These are phyloP conservation scores for Salpingoeca rosetta DNA, from an alignment of 78 protist genomes.

Conservation along the genomic window DNA sequence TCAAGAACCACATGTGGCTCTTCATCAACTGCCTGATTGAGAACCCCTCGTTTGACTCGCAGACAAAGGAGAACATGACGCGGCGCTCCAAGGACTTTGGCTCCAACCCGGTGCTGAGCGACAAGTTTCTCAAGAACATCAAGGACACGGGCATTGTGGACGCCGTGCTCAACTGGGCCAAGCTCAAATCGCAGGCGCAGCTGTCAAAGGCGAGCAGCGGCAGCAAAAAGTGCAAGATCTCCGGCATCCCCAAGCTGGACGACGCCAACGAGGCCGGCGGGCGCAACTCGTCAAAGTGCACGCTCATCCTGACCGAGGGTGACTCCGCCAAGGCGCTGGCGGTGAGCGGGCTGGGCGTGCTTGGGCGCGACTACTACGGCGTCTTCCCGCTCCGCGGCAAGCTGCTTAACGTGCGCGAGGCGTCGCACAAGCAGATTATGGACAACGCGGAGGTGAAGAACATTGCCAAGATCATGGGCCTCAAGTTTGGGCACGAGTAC, in stretches of 20 bases:
- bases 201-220: slow-evolving; percentile 4
- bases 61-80: slow-evolving; percentile 87
- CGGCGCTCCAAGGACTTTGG: slow-evolving; percentile 67
- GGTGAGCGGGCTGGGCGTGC: slow-evolving; percentile 73
- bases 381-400: slow-evolving; percentile 98
- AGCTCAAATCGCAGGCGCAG: slow-evolving; percentile 42
- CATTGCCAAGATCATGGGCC: slow-evolving; percentile 83
- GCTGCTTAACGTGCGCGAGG: slow-evolving; percentile 95
- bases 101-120: slow-evolving; percentile 29
- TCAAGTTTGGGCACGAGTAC: slow-evolving; percentile 61
- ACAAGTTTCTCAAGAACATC: slow-evolving; percentile 45
- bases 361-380: slow-evolving; percentile 94
- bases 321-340: slow-evolving; percentile 90
- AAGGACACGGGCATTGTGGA: slow-evolving; percentile 65
- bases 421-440: slow-evolving; percentile 39
- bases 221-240: slow-evolving; percentile 14
- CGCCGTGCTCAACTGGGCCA: slow-evolving; percentile 44
- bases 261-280: slow-evolving; percentile 96
- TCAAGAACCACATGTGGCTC: slow-evolving; percentile 68
- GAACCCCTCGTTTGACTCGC: slow-evolving; percentile 96
- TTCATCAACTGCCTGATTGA: slow-evolving; percentile 89
- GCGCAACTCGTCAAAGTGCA: slow-evolving; percentile 68
- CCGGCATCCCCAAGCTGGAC: slow-evolving; percentile 82
- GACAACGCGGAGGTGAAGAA: slow-evolving; percentile 76
- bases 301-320: slow-evolving; percentile 97